Conservation (phyloP, 331 rosid genomes). For the Phaseolus coccineus region DNA sequence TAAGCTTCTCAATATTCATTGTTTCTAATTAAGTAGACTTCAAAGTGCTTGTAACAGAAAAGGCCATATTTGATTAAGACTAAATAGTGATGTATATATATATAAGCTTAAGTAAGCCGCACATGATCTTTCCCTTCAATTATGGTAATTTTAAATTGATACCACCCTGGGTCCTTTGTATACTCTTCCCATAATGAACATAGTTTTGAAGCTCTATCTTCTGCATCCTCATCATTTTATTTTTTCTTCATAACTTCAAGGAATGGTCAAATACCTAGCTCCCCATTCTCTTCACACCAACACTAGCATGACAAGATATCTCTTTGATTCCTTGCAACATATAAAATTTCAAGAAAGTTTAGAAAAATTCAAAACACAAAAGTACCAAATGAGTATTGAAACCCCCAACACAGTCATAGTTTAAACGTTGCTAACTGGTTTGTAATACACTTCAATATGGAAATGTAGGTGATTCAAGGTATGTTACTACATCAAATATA, state of each 20-base stretch:
- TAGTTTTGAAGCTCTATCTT: slow-evolving; percentile 79
- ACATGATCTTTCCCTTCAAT: slow-evolving; percentile 72
- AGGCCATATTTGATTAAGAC: slow-evolving; percentile 14
- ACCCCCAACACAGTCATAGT: neutral
- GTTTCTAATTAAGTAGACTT: slow-evolving; percentile 15
- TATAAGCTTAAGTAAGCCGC: slow-evolving; percentile 39
- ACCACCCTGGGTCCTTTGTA: slow-evolving; percentile 94
- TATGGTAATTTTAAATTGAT: slow-evolving; percentile 70
- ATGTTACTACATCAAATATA: slow-evolving; percentile 36
- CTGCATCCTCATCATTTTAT: slow-evolving; percentile 78
- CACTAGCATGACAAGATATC: slow-evolving; percentile 50
- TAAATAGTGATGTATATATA: slow-evolving; percentile 20
- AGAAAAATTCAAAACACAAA: slow-evolving; percentile 5
- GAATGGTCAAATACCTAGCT: slow-evolving; percentile 81
- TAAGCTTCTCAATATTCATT: slow-evolving; percentile 4
- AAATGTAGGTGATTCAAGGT: neutral
- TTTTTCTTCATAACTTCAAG: slow-evolving; percentile 74
- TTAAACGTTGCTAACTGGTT: neutral
- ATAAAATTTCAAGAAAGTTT: slow-evolving; percentile 32
- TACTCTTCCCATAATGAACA: slow-evolving; percentile 94
- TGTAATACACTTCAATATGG: neutral
- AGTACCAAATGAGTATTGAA: slow-evolving; percentile 23
- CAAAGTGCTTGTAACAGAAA: slow-evolving; percentile 17
- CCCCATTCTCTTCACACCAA: slow-evolving; percentile 93
- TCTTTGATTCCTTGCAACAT: slow-evolving; percentile 71